Percentiles rank a stretch among this genome's conserved stretches.
These are phyloP conservation scores for Tuber umbilicatum DNA, from an alignment of 495 filamentous ascomycete genomes.

Conservation along the genomic window DNA sequence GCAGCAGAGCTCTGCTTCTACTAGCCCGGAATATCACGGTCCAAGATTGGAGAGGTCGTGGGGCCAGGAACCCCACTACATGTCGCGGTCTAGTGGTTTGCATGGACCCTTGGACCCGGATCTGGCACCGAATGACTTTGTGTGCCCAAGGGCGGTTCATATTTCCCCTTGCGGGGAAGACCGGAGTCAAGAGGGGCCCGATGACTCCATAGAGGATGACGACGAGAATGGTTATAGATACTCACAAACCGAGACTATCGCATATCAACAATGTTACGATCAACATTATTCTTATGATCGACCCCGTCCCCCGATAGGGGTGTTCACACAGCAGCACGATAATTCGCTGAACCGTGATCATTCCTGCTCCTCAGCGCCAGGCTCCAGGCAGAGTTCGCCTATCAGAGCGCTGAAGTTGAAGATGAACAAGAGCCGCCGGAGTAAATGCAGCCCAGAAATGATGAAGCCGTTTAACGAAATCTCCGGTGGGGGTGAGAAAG, in stretches of 20 bases:
- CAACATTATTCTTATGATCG: neutral
- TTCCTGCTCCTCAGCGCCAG: neutral
- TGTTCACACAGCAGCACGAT: neutral
- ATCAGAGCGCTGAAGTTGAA: neutral
- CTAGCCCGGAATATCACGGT: neutral
- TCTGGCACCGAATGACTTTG: neutral
- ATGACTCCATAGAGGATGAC: neutral
- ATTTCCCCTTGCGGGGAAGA: neutral
- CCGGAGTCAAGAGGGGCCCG: neutral
- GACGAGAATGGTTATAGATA: neutral
- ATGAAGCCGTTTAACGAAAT: constrained; percentile 21
- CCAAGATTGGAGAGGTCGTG: neutral
- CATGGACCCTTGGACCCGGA: neutral
- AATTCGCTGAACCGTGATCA: neutral
- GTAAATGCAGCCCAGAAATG: neutral
- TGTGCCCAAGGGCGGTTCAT: neutral
- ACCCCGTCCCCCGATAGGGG: neutral
- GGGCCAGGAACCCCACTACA: neutral
- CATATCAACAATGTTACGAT: neutral
- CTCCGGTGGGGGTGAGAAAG: constrained; percentile 1
- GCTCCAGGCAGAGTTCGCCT: neutral
- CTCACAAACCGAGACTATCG: neutral
- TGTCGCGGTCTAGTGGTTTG: neutral
- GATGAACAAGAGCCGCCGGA: neutral
- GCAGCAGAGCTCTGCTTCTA: neutral